Percentiles rank a stretch among this genome's conserved stretches.
phyloP scores from a whole-genome alignment of 2,329 filamentous ascomycete genomes.

The Pyricularia pennisetigena region DNA sequence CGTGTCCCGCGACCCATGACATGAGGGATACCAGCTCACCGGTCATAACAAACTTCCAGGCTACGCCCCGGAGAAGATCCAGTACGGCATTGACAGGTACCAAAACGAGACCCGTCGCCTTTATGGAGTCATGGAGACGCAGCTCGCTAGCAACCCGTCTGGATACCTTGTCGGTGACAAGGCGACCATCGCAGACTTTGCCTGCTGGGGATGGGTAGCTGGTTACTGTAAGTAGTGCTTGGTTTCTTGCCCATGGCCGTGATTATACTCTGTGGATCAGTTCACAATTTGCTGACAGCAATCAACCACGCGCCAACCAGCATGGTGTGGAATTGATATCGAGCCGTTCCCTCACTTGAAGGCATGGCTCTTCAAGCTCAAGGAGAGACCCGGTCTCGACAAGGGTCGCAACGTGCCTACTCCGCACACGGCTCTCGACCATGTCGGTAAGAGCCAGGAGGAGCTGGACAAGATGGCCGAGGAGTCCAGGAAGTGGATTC shows the following conservation, averaged over 20 bases:
- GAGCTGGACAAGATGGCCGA: constrained; percentile 42
- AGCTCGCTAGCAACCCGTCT: constrained; percentile 47
- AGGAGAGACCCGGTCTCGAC: constrained; percentile 60
- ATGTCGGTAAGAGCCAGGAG: constrained; percentile 24
- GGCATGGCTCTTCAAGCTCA: constrained; percentile 66
- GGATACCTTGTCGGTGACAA: constrained; percentile 58
- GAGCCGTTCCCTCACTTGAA: constrained; percentile 67
- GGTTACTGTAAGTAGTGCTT: constrained; percentile 27
- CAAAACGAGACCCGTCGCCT: constrained; percentile 74
- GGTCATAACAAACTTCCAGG: constrained; percentile 20
- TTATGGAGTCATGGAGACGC: constrained; percentile 66
- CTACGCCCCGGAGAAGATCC: constrained; percentile 74
- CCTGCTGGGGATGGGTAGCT: constrained; percentile 71
- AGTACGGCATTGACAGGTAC: constrained; percentile 77
- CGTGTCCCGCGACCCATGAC: not conserved
- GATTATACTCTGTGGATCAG: not conserved
- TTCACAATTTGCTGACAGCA: not conserved
- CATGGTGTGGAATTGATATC: constrained; percentile 58
- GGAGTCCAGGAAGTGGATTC: constrained; percentile 45
- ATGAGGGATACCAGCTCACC: not conserved
- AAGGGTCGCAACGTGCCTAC: constrained; percentile 61
- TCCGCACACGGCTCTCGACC: constrained; percentile 44
- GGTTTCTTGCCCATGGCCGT: not conserved
- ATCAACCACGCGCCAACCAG: constrained; percentile 24
- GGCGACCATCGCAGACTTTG: constrained; percentile 68